Evolutionary conservation across 352 stramenopile genomes (phyloP), one percentile per base, ranked within the genome.

Genomic region (Pythium chondricola): DNA sequence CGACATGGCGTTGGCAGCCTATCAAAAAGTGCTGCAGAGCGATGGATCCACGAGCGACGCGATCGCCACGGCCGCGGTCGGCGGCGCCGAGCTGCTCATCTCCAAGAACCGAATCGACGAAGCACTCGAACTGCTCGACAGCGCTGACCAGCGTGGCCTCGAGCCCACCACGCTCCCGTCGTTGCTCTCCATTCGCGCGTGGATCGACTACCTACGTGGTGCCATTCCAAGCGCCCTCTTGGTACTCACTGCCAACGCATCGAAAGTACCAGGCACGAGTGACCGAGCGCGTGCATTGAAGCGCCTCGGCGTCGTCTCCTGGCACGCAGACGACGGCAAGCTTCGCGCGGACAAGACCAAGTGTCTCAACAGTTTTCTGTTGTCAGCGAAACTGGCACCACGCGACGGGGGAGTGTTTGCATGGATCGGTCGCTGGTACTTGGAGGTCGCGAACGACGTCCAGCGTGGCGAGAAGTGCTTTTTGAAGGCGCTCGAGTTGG

Each of bases 401-500:
- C 64, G 57, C 9, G 81, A 93, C 40, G 67, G 65, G 0, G 75
- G 87, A 26, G 71, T 78, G 16, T 94, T 92, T 35, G 65, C 56
- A 1, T 88, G 69, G 69, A 57, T 94, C 22, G 83, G 83, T 8
- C 74, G 74, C 43, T 94, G 79, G 76, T 94, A 94, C 45, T 54
- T 71, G 16, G 67, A 80, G 17, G 50, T 91, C 2, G 71, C 51
- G 4, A 61, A 54, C 0, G 83, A 94, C 58, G 47, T 77, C 14
- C 13, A 88, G 21, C 79, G 81, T 17, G 83, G 81, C 1, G 81
- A 93, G 40, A 94, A 94, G 45, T 94, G 83, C 39, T 93, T 88
- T 35, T 48, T 94, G 29, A 92, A 93, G 44, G 79, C 83, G 17
- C 64, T 94, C 17, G 72, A 77, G 18, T 42, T 94, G 9, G 69